A percentile compares a stretch with the other conserved stretches of the same genome.
Conservation (phyloP, 805 yeast genomes). For the Metschnikowia henanensis region DNA sequence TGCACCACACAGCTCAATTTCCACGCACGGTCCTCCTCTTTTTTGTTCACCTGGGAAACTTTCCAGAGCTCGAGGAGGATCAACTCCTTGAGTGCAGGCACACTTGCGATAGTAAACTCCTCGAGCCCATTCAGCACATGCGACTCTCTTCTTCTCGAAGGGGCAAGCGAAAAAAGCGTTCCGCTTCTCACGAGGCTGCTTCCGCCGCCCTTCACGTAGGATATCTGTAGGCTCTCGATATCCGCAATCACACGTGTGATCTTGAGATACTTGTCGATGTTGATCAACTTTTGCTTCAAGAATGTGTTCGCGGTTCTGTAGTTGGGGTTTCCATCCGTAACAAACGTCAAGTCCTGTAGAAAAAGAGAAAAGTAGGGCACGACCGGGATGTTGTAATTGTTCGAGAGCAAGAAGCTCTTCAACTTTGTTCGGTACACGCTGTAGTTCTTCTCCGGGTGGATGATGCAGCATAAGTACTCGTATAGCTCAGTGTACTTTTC, state of each 20-base stretch:
- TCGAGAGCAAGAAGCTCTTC: slow-evolving; percentile 49
- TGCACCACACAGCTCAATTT: slow-evolving; percentile 63
- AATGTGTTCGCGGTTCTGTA: slow-evolving; percentile 60
- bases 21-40: slow-evolving; percentile 72
- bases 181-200: slow-evolving; percentile 23
- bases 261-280: slow-evolving; percentile 71
- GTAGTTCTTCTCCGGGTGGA: slow-evolving; percentile 77
- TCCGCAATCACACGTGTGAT: slow-evolving; percentile 66
- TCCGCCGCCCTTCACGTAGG: slow-evolving; percentile 39
- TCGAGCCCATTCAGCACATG: slow-evolving; percentile 19
- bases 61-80: slow-evolving; percentile 70
- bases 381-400: slow-evolving; percentile 55
- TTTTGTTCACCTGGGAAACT: slow-evolving; percentile 56
- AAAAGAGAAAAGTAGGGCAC: slow-evolving; percentile 78
- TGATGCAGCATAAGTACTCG: slow-evolving; percentile 62
- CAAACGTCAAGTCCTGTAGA: slow-evolving; percentile 76
- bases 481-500: slow-evolving; percentile 62
- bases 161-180: slow-evolving; percentile 20
- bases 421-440: slow-evolving; percentile 65
- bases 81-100: slow-evolving; percentile 53
- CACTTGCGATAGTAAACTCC: slow-evolving; percentile 41
- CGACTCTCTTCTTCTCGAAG: slow-evolving; percentile 10
- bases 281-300: slow-evolving; percentile 59
- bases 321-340: slow-evolving; percentile 79
- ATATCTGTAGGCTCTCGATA: slow-evolving; percentile 65